phyloP scores from a whole-genome alignment of 2,329 filamentous ascomycete species.

The Lasiodiplodia hormozganensis region DNA sequence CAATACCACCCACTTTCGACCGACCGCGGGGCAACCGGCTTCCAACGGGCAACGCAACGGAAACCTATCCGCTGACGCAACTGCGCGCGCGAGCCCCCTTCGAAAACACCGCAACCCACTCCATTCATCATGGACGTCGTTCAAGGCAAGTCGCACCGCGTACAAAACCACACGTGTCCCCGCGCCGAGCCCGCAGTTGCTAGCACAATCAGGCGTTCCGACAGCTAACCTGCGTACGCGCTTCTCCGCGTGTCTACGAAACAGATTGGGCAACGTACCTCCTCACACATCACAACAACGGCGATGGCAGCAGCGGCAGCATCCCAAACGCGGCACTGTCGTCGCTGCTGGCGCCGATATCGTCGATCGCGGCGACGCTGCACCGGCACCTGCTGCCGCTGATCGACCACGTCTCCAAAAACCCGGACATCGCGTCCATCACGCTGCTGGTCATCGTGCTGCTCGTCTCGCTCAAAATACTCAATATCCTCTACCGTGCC shows the following conservation, averaged over 20 bases:
- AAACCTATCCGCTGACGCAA: conserved; percentile 2
- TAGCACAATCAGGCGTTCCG: not conserved
- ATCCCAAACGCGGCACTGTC: not conserved
- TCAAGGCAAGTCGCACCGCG: conserved; percentile 26
- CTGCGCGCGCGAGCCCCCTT: not conserved
- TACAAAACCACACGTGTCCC: not conserved
- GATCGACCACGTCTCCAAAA: conserved; percentile 40
- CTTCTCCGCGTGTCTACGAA: not conserved
- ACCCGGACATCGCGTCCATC: conserved; percentile 59
- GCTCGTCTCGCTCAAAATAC: conserved; percentile 68
- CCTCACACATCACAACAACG: conserved; percentile 10
- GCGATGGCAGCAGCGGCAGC: not conserved
- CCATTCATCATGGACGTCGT: conserved; percentile 32
- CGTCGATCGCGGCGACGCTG: conserved; percentile 7
- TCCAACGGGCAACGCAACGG: not conserved
- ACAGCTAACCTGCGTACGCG: not conserved
- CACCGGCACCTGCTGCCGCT: conserved; percentile 42
- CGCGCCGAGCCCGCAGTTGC: not conserved
- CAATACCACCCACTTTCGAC: not conserved
- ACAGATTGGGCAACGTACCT: conserved; percentile 28
- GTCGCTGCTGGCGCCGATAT: not conserved
- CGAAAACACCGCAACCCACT: not conserved
- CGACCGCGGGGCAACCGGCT: conserved; percentile 2
- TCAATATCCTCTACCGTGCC: conserved; percentile 73
- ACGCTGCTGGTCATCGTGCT: conserved; percentile 66